These are phyloP conservation scores for Gossypium trilobum DNA, from an alignment of 441 rosid species.

Conservation along the genomic window DNA sequence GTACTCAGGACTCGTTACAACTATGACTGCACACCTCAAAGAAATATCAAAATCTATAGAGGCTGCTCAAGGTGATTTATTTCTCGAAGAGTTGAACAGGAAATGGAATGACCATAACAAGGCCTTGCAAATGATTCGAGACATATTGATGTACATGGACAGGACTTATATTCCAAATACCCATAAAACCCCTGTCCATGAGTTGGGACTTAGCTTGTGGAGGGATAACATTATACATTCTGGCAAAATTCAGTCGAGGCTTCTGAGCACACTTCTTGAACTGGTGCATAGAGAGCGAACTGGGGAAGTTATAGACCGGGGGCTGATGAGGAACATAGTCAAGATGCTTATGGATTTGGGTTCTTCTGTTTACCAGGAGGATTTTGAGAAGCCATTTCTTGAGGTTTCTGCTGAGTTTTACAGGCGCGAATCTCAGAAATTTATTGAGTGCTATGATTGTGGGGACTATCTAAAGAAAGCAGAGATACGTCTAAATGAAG, in stretches of 20 bases:
- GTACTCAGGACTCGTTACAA: conserved; percentile 60
- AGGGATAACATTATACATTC: conserved; percentile 72
- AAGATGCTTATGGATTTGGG: conserved; percentile 97
- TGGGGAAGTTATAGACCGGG: conserved; percentile 84
- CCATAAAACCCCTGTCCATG: conserved; percentile 75
- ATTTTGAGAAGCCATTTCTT: conserved; percentile 85
- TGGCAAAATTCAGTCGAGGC: conserved; percentile 63
- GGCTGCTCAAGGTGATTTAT: conserved; percentile 81
- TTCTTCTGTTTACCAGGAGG: conserved; percentile 76
- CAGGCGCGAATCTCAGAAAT: conserved; percentile 74
- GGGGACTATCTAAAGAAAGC: conserved; percentile 87
- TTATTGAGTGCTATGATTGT: conserved; percentile 80
- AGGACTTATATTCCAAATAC: conserved; percentile 72
- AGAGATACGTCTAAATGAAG: conserved; percentile 78
- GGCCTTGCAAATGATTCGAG: conserved; percentile 88
- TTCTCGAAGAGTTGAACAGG: conserved; percentile 80
- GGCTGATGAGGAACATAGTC: conserved; percentile 68
- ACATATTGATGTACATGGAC: conserved; percentile 96
- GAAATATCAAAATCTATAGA: conserved; percentile 71
- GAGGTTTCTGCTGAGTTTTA: conserved; percentile 88
- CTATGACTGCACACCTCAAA: conserved; percentile 79
- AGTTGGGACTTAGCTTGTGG: conserved; percentile 84
- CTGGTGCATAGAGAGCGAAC: conserved; percentile 69
- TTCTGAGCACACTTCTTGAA: conserved; percentile 72
- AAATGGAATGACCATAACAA: conserved; percentile 96